These are phyloP conservation scores for Blastocystis hominis DNA, from an alignment of 352 stramenopile genomes.

Conservation along the genomic window DNA sequence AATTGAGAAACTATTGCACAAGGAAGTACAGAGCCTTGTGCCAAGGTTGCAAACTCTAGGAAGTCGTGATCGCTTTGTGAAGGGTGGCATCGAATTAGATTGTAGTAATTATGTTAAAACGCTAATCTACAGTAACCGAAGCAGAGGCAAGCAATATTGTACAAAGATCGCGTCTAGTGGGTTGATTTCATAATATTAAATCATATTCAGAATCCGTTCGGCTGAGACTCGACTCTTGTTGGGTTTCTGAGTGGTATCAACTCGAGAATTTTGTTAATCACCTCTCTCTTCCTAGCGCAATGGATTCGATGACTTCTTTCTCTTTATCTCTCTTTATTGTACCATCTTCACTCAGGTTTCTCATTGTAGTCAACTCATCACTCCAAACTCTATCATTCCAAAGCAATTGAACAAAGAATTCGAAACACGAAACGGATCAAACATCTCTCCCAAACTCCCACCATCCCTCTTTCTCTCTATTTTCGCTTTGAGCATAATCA, in stretches of 20 bases:
- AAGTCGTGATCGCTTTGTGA: neutral
- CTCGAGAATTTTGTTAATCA: conserved; percentile 41
- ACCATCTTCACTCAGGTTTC: neutral
- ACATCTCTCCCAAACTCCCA: neutral
- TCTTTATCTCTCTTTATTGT: neutral
- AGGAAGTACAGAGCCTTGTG: neutral
- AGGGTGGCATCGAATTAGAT: conserved; percentile 1
- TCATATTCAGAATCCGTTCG: neutral
- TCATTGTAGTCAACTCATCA: neutral
- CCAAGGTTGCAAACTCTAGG: neutral
- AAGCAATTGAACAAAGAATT: conserved; percentile 21
- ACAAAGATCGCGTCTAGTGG: neutral
- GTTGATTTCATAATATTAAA: neutral
- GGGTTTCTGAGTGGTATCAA: conserved; percentile 20
- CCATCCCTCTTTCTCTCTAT: neutral
- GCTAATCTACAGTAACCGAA: neutral
- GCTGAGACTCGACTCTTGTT: neutral
- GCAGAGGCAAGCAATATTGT: neutral
- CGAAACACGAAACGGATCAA: neutral
- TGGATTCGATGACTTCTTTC: neutral
- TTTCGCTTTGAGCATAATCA: neutral
- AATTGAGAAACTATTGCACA: neutral
- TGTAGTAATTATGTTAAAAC: neutral
- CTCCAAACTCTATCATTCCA: conserved; percentile 15
- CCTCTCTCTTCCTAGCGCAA: neutral